These are phyloP conservation scores for Phytophthora podocarpi DNA, from an alignment of 352 stramenopile species.

Conservation along the genomic window DNA sequence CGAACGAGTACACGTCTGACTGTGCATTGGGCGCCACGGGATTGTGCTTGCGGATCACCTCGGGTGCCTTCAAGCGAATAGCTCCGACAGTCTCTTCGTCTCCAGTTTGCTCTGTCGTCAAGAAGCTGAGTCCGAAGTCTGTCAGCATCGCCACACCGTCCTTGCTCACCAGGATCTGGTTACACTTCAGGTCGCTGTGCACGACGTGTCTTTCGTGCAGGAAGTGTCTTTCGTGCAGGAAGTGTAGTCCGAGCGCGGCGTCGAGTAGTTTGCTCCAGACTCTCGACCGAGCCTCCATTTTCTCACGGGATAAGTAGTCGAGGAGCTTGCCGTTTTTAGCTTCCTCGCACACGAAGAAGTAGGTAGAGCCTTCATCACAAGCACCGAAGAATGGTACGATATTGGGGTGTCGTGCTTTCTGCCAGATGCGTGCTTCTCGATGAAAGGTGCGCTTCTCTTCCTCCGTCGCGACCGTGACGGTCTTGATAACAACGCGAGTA, in stretches of 20 bases:
- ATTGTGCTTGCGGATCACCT: conserved; percentile 15
- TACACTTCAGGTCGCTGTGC: conserved; percentile 25
- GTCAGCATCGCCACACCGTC: conserved; percentile 22
- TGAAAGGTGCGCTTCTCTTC: conserved; percentile 18
- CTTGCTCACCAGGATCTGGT: conserved; percentile 23
- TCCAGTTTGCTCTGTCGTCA: conserved; percentile 6
- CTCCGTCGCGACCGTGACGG: conserved; percentile 6
- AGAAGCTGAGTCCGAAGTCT: conserved; percentile 21
- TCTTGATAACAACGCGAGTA: conserved; percentile 18
- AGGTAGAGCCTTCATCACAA: conserved; percentile 17
- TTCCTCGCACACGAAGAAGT: conserved; percentile 24
- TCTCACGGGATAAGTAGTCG: conserved; percentile 7
- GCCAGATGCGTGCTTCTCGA: conserved; percentile 15
- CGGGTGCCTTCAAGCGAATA: conserved; percentile 17
- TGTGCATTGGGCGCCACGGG: too few species aligned
- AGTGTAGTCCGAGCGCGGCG: conserved; percentile 15
- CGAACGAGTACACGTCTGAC: too few species aligned
- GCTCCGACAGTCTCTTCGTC: conserved; percentile 8
- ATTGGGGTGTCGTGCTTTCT: conserved; percentile 14
- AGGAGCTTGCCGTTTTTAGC: conserved; percentile 17
- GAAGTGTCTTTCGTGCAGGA: conserved; percentile 16
- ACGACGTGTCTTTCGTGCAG: too few species aligned
- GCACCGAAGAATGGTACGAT: conserved; percentile 26
- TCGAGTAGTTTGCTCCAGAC: conserved; percentile 23
- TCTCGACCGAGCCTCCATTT: neutral